A percentile compares a stretch with the other conserved stretches of the same genome.
Conservation (phyloP, 805 yeast species). For the Yamadazyma ubonensis region DNA sequence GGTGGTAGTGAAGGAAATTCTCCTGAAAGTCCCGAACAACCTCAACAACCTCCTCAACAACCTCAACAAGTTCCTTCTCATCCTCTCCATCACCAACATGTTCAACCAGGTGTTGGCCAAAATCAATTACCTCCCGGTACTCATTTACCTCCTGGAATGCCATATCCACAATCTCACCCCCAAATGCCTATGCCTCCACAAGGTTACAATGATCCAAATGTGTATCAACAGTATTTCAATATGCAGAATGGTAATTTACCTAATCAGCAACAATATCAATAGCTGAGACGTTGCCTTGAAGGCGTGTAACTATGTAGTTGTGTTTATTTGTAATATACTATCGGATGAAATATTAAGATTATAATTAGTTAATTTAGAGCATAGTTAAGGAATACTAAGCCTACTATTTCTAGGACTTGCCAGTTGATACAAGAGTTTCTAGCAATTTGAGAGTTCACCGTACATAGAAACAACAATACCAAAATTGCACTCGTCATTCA, state of each 20-base stretch:
- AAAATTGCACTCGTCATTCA: too few species aligned
- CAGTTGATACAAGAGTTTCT: too few species aligned
- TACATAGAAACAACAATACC: too few species aligned
- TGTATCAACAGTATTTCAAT: constrained; percentile 63
- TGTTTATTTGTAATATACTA: neutral
- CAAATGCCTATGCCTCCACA: constrained; percentile 46
- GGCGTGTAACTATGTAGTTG: constrained; percentile 1
- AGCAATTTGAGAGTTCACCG: too few species aligned
- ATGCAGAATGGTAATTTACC: constrained; percentile 49
- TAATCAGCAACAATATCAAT: constrained; percentile 58
- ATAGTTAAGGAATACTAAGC: too few species aligned
- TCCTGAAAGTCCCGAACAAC: constrained; percentile 41
- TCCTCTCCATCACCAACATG: constrained; percentile 27
- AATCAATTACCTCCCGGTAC: constrained; percentile 37
- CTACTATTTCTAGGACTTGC: too few species aligned
- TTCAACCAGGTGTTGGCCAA: constrained; percentile 25
- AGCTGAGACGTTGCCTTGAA: constrained; percentile 12
- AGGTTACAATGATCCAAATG: constrained; percentile 54
- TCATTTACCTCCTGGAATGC: constrained; percentile 45
- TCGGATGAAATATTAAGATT: neutral
- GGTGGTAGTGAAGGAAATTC: constrained; percentile 50
- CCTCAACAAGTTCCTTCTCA: constrained; percentile 18
- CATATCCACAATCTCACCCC: constrained; percentile 37
- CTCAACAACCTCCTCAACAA: constrained; percentile 23
- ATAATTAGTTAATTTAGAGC: too few species aligned